Conservation (phyloP, 257 asterid species). For the Verbena officinalis region DNA sequence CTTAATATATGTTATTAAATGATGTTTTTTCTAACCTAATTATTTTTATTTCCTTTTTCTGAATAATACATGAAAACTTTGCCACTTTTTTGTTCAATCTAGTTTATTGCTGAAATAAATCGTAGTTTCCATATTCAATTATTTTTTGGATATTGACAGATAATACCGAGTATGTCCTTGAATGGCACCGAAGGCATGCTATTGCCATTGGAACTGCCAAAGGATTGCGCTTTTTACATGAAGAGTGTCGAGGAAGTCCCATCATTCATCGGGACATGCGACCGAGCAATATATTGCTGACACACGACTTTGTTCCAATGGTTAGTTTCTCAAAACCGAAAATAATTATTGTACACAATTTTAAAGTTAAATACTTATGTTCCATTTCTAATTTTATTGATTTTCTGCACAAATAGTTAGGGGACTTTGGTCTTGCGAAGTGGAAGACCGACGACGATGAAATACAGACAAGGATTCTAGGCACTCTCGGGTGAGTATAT, state of each 20-base stretch:
- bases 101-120: no score
- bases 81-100: no score
- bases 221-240: conserved; percentile 80
- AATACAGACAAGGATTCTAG: conserved; percentile 58
- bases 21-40: no score
- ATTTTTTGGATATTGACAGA: conserved; percentile 39
- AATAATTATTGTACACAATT: conserved; percentile 9
- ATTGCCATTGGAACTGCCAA: conserved; percentile 80
- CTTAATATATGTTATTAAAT: no score
- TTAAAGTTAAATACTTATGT: conserved; percentile 5
- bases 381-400: conserved; percentile 6
- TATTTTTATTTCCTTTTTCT: no score
- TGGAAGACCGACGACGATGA: conserved; percentile 58
- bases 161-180: conserved; percentile 45
- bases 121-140: no score
- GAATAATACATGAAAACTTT: no score
- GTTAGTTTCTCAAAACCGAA: conserved; percentile 27
- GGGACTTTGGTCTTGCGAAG: conserved; percentile 86
- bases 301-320: conserved; percentile 84
- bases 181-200: conserved; percentile 74
- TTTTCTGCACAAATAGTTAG: conserved; percentile 49
- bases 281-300: conserved; percentile 76
- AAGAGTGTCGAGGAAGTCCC: conserved; percentile 91
- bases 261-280: conserved; percentile 77
- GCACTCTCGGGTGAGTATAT: conserved; percentile 71